Evolutionary conservation across 2,329 filamentous ascomycete species (phyloP).

Genomic region (Phaeosphaeriaceae sp.): DNA sequence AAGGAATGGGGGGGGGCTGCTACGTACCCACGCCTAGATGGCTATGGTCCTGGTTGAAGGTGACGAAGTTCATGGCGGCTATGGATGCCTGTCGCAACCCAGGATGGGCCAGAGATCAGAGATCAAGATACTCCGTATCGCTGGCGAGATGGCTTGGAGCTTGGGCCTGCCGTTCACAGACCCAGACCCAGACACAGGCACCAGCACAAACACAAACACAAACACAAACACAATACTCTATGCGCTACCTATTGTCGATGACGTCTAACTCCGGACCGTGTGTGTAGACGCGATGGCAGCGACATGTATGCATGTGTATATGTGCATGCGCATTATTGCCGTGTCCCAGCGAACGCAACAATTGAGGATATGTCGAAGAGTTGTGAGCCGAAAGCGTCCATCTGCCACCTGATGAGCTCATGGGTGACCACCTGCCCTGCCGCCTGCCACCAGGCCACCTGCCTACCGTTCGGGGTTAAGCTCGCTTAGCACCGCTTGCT

Average conservation of each 20-base stretch:
- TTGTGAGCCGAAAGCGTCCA: constrained; percentile 7
- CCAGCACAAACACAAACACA: not conserved
- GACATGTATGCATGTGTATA: constrained; percentile 16
- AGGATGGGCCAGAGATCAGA: not conserved
- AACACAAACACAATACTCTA: too few relatives aligned
- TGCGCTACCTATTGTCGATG: constrained; percentile 15
- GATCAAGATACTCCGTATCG: constrained; percentile 9
- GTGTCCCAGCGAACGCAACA: too few relatives aligned
- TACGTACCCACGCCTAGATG: constrained; percentile 88
- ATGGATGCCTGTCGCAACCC: constrained; percentile 7
- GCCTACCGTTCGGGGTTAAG: constrained; percentile 22
- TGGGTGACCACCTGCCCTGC: too few relatives aligned
- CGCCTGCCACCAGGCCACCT: constrained; percentile 3
- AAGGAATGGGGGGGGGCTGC: not conserved
- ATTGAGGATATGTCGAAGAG: too few relatives aligned
- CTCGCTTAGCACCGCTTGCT: constrained; percentile 31
- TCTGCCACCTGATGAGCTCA: constrained; percentile 11
- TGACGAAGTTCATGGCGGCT: constrained; percentile 87
- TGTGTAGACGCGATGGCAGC: constrained; percentile 6
- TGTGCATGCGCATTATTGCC: constrained; percentile 2
- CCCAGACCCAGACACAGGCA: not conserved
- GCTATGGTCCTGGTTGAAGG: constrained; percentile 99
- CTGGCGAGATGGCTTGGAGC: constrained; percentile 20
- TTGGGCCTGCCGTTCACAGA: constrained; percentile 26
- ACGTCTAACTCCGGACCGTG: constrained; percentile 5